Percentiles rank a stretch among this genome's conserved stretches.
Conservation (phyloP, 2,329 filamentous ascomycete species). For the Claviceps arundinis region DNA sequence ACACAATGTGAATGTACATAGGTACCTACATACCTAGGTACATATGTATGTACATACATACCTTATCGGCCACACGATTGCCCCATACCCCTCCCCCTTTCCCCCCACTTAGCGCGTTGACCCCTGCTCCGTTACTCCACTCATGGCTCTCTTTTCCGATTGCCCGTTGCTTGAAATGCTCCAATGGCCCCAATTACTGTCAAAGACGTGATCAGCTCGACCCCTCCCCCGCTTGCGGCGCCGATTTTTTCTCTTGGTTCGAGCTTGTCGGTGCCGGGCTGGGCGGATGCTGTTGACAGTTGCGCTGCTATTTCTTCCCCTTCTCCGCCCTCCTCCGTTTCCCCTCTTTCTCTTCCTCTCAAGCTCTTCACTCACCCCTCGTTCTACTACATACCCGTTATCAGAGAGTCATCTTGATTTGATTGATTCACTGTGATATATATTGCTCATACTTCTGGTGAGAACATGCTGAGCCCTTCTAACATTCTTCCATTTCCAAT, state of each 20-base stretch:
- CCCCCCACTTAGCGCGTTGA: no score
- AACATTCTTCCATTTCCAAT: neutral
- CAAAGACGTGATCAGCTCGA: neutral
- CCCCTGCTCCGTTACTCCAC: no score
- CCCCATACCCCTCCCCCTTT: no score
- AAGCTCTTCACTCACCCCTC: constrained; percentile 1
- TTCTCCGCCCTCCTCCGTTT: constrained; percentile 9
- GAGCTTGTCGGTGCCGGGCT: constrained; percentile 1
- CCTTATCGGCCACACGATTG: no score
- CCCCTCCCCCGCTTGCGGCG: constrained; percentile 21
- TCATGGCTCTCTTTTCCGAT: neutral
- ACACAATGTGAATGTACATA: no score
- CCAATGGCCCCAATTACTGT: neutral
- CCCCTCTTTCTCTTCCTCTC: constrained; percentile 7
- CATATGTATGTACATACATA: no score
- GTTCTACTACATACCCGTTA: neutral
- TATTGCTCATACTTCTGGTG: constrained; percentile 2
- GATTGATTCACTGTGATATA: constrained; percentile 8
- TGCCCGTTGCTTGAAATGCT: neutral
- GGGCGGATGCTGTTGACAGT: neutral
- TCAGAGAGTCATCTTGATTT: constrained; percentile 3
- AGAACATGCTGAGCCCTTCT: neutral
- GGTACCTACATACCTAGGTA: no score
- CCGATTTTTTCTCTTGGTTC: constrained; percentile 13
- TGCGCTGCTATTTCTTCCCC: constrained; percentile 10